phyloP scores from a whole-genome alignment of 345 rosid genomes.

The Eucalyptus polyanthemos region DNA sequence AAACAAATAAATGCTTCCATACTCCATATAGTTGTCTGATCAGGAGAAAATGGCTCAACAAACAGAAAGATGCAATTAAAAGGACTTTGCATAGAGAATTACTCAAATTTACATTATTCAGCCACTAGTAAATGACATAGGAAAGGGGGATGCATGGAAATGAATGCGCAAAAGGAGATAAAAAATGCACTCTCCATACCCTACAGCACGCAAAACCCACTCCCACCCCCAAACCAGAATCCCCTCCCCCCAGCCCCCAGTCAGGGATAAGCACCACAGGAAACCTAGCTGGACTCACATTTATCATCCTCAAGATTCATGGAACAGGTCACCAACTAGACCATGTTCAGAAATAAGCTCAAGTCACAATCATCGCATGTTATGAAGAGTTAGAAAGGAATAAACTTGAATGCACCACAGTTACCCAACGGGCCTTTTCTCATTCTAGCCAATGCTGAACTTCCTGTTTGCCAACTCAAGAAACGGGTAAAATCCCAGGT shows the following conservation, averaged over 20 bases:
- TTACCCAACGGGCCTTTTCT: not conserved
- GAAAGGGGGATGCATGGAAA: not conserved
- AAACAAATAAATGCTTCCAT: not conserved
- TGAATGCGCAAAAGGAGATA: not conserved
- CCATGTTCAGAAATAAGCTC: not conserved
- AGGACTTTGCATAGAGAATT: not conserved
- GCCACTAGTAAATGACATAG: not conserved
- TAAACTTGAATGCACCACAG: not conserved
- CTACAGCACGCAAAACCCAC: not conserved
- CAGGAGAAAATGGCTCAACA: not conserved
- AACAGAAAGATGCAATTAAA: not conserved
- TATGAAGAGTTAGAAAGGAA: not conserved
- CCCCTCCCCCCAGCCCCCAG: not conserved
- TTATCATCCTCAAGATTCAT: not conserved
- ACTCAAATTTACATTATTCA: not conserved
- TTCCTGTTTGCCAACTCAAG: not conserved
- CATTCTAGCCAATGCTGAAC: not conserved
- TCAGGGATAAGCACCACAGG: not conserved
- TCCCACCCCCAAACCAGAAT: not conserved
- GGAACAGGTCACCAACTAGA: not conserved
- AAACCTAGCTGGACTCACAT: not conserved
- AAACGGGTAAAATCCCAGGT: not conserved
- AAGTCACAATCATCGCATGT: not conserved
- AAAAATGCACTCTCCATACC: not conserved
- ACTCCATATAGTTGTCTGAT: not conserved